phyloP scores from a whole-genome alignment of 345 rosid species.

The Eucalyptus marginata region DNA sequence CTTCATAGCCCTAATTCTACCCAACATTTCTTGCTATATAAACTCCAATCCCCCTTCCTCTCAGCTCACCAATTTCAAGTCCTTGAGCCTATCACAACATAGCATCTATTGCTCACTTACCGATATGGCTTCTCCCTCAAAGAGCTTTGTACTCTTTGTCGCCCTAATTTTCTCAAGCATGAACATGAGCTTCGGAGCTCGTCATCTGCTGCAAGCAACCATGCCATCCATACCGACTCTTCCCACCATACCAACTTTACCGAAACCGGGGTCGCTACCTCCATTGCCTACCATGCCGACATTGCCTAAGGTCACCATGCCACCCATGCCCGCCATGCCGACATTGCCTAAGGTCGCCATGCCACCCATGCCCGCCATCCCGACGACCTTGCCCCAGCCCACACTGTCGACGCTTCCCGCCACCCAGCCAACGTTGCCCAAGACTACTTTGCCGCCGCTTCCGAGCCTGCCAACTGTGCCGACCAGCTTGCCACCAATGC shows the following conservation, averaged over 20 bases:
- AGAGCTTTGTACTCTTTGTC: background rate
- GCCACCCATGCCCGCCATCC: background rate
- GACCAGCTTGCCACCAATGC: background rate
- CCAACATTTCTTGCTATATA: background rate
- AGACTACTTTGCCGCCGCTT: background rate
- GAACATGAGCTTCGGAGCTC: background rate
- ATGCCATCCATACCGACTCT: background rate
- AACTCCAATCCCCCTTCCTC: background rate
- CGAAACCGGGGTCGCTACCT: background rate
- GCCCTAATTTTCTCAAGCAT: background rate
- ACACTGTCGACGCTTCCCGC: accelerated
- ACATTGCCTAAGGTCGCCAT: background rate
- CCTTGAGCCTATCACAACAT: background rate
- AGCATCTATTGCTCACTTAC: accelerated
- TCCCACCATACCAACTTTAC: background rate
- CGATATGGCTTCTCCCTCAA: background rate
- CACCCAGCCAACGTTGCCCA: no score
- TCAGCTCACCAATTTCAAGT: background rate
- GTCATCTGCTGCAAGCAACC: background rate
- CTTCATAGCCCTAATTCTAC: background rate
- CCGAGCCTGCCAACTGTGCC: no score
- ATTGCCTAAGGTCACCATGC: background rate
- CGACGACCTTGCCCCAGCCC: background rate
- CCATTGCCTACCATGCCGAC: background rate
- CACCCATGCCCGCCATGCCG: background rate